Evolutionary conservation across 2,329 filamentous ascomycete species (phyloP).

Genomic region (Apiospora saccharicola): DNA sequence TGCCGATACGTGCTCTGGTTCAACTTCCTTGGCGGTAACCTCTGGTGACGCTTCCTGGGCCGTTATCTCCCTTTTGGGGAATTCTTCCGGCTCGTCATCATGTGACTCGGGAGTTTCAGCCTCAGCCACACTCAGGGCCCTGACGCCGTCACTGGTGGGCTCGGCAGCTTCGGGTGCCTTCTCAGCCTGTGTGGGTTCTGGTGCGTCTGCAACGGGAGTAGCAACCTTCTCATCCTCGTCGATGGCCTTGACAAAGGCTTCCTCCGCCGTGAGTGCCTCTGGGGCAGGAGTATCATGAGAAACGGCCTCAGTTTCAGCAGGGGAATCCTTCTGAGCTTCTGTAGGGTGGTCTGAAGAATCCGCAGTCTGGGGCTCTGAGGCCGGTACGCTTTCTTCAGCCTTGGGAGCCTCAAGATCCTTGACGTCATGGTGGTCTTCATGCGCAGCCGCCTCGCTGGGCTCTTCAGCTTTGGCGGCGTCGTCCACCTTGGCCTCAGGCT

Average conservation of each 20-base stretch:
- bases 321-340: neutral
- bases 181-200: neutral
- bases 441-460: neutral
- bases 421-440: neutral
- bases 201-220: neutral
- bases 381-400: neutral
- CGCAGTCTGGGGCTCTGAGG: neutral
- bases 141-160: neutral
- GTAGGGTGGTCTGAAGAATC: neutral
- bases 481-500: neutral
- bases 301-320: neutral
- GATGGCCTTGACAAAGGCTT: neutral
- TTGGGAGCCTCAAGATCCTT: neutral
- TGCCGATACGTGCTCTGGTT: neutral
- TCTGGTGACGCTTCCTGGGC: neutral
- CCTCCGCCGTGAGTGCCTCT: neutral
- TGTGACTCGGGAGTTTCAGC: neutral
- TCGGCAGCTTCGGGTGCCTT: neutral
- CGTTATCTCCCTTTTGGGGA: neutral
- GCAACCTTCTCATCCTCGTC: neutral
- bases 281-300: neutral
- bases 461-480: neutral
- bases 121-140: neutral
- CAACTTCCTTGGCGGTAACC: neutral
- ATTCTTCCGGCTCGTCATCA: neutral